Evolutionary conservation across 345 rosid genomes (phyloP).

Genomic region (Trapa incisa): DNA sequence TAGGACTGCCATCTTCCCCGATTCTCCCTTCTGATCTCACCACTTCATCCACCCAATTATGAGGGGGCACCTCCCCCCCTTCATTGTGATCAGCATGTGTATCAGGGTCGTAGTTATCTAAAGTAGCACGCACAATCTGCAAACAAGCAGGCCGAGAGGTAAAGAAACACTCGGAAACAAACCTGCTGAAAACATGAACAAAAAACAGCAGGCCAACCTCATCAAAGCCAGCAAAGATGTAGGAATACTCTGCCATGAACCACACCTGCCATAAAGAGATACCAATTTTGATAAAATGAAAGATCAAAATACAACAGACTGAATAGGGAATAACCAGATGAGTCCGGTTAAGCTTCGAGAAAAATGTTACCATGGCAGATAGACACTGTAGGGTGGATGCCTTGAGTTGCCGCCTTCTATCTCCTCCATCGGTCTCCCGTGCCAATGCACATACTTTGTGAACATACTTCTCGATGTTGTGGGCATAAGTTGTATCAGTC

Average conservation of each 20-base stretch:
- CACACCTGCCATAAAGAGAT: constrained; percentile 47
- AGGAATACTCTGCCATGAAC: constrained; percentile 79
- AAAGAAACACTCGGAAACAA: background rate
- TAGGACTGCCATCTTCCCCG: constrained; percentile 41
- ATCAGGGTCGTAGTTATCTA: constrained; percentile 69
- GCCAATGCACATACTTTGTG: constrained; percentile 55
- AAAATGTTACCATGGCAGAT: constrained; percentile 64
- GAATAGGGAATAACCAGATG: background rate
- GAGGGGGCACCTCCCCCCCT: constrained; percentile 53
- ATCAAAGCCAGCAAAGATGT: constrained; percentile 57
- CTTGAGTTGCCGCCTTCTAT: constrained; percentile 31
- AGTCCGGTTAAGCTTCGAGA: background rate
- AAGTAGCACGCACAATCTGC: constrained; percentile 64
- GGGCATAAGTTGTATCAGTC: constrained; percentile 70
- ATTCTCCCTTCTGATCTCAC: constrained; percentile 83
- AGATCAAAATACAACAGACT: constrained; percentile 4
- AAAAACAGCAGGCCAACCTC: constrained; percentile 38
- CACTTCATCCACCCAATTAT: constrained; percentile 94
- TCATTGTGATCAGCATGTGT: constrained; percentile 26
- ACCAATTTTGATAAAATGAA: background rate
- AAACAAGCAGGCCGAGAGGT: background rate
- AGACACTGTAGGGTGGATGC: constrained; percentile 87
- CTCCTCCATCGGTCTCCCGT: constrained; percentile 26
- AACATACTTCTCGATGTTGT: constrained; percentile 62
- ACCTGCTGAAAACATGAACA: background rate